These are phyloP conservation scores for Candida easanensis DNA, from an alignment of 805 yeast genomes.

Conservation along the genomic window DNA sequence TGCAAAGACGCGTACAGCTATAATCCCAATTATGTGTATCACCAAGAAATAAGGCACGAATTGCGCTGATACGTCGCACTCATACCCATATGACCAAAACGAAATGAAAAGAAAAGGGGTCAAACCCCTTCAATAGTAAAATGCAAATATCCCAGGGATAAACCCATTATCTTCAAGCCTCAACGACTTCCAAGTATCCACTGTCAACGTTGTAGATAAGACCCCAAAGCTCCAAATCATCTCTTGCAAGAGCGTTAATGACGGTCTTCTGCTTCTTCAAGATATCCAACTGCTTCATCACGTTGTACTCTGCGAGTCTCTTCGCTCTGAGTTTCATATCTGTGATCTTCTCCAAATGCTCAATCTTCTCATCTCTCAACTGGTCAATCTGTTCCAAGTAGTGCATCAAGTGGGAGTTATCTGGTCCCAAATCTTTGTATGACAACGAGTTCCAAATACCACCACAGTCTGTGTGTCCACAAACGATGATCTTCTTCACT, in stretches of 20 bases:
- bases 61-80: no score
- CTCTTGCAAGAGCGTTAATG: constrained; percentile 55
- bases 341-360: constrained; percentile 44
- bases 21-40: no score
- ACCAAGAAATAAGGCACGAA: no score
- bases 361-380: constrained; percentile 58
- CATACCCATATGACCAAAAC: no score
- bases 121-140: no score
- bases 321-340: constrained; percentile 55
- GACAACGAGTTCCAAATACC: constrained; percentile 82
- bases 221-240: constrained; percentile 76
- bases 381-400: constrained; percentile 65
- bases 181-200: constrained; percentile 55
- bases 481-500: constrained; percentile 76
- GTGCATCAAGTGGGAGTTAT: constrained; percentile 33
- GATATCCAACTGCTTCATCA: constrained; percentile 66
- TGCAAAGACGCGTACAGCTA: no score
- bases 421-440: constrained; percentile 61
- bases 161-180: constrained; percentile 26
- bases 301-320: constrained; percentile 72
- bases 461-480: constrained; percentile 96
- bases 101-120: neutral
- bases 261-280: constrained; percentile 57
- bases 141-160: no score
- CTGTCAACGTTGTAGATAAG: constrained; percentile 78